A percentile compares a stretch with the other conserved stretches of the same genome.
Evolutionary conservation across 2,329 filamentous ascomycete genomes (phyloP).

Genomic region (Xylariaceae sp.): DNA sequence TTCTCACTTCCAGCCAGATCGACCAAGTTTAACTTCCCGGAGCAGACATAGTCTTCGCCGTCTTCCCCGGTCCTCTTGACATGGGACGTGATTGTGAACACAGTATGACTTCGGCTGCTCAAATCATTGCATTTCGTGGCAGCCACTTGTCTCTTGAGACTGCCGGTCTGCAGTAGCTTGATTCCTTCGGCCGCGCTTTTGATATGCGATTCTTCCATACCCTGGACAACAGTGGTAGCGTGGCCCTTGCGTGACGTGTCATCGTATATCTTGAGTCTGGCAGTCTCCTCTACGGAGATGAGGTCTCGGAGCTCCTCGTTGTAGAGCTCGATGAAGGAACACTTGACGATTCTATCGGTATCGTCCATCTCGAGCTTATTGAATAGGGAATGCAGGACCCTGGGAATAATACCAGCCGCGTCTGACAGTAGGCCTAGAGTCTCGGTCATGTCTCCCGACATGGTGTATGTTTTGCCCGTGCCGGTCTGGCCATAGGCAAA

Average conservation of each 20-base stretch:
- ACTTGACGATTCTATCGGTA: slow-evolving; percentile 84
- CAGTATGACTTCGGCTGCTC: slow-evolving; percentile 91
- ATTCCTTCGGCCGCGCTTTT: slow-evolving; percentile 79
- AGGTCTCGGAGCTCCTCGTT: slow-evolving; percentile 95
- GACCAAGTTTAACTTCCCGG: slow-evolving; percentile 91
- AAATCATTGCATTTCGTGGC: slow-evolving; percentile 99
- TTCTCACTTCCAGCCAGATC: slow-evolving; percentile 97
- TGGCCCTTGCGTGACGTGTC: slow-evolving; percentile 83
- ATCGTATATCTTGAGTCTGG: slow-evolving; percentile 93
- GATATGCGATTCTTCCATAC: slow-evolving; percentile 95
- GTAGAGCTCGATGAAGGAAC: slow-evolving; percentile 97
- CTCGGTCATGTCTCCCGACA: slow-evolving; percentile 96
- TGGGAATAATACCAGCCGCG: slow-evolving; percentile 88
- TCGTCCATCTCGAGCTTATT: slow-evolving; percentile 71
- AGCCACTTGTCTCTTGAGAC: slow-evolving; percentile 92
- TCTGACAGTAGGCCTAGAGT: slow-evolving; percentile 80
- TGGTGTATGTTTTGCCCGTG: slow-evolving; percentile 97
- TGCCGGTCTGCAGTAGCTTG: slow-evolving; percentile 79
- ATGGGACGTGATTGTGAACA: slow-evolving; percentile 92
- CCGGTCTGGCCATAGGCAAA: slow-evolving; percentile 98
- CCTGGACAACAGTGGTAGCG: slow-evolving; percentile 80
- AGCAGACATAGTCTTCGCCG: slow-evolving; percentile 82
- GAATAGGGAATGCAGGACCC: slow-evolving; percentile 82
- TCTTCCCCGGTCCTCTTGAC: slow-evolving; percentile 74
- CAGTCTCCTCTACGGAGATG: slow-evolving; percentile 69